Base-by-base conservation (phyloP, 1,284 basidiomycete species). In the Ceratorhiza oryzae-sativae region DNA sequence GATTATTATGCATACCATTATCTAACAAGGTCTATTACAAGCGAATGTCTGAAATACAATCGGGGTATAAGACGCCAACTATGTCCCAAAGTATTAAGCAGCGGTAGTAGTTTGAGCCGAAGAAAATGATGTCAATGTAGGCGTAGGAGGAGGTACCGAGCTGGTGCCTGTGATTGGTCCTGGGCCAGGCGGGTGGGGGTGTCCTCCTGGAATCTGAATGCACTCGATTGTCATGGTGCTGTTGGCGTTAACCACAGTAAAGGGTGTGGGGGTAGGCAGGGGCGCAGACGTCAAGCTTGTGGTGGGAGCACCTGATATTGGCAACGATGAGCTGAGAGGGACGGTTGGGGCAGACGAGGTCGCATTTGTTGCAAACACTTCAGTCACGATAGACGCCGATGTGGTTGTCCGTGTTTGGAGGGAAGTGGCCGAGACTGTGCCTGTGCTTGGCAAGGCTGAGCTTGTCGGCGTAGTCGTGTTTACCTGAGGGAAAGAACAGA, bases 211-310 rank as follows among this genome's bases (percentile, higher is more conserved):
- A 20, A 55, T 15, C 27, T 53, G 49, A 36, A 48, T 67, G 18
- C 63, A 67, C 41, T 67, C 34, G 18, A 55, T 67, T 6, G 36
- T 30, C 2, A 39, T 49, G 4, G 63, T 67, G 12, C 49, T 20
- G 49, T 30, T 67, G 32, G 51, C 34, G 5, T 49, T 49, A 8
- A 67, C 49, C 20, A 67, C 49, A 0, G 63, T 67, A 18, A 67
- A 67, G 34, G 48, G 12, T 20, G 63, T 67, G 39, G 49, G n/a
- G 5, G 61, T 49, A 6, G 61, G 61, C 20, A 18, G 18, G 23
- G 60, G 60, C 9, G n/a, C n/a, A n/a, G n/a, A n/a, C n/a, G n/a
- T n/a, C n/a, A n/a, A n/a, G n/a, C n/a, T n/a, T n/a, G 42, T 45
- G 9, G 27, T 27, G 23, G 42, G 13, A 18, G 23, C 0, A 25